Percentiles rank a stretch among this genome's conserved stretches.
Conservation (phyloP, 257 asterid genomes). For the Datura wrightii region DNA sequence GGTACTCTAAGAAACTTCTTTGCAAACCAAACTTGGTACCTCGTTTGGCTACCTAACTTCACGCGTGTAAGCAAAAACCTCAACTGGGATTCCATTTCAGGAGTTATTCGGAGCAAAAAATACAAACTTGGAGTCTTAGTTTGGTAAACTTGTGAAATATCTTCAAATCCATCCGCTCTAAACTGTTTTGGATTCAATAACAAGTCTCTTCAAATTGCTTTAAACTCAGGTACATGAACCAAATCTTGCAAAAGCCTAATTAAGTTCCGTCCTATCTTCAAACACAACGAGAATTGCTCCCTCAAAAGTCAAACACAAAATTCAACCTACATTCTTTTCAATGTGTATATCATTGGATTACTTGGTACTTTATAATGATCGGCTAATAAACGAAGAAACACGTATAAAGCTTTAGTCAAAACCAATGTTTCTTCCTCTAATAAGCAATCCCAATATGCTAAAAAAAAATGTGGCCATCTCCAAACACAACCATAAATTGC, state of each 20-base stretch:
- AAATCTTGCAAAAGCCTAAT: slow-evolving; percentile 78
- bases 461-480: no score
- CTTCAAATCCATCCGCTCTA: slow-evolving; percentile 50
- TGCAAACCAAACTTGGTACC: slow-evolving; percentile 71
- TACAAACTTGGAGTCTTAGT: slow-evolving; percentile 63
- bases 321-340: no score
- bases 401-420: slow-evolving; percentile 39
- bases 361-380: slow-evolving; percentile 62
- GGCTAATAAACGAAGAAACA: slow-evolving; percentile 54
- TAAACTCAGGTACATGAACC: slow-evolving; percentile 68
- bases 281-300: no score
- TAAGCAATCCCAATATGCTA: slow-evolving; percentile 58
- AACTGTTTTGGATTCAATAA: slow-evolving; percentile 54
- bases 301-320: no score
- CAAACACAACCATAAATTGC: slow-evolving; percentile 68
- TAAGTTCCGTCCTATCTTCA: slow-evolving; percentile 81
- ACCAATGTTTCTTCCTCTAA: slow-evolving; percentile 62
- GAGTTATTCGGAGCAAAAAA: slow-evolving; percentile 67
- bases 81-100: slow-evolving; percentile 80
- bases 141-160: slow-evolving; percentile 54
- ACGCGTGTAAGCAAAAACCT: slow-evolving; percentile 71
- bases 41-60: slow-evolving; percentile 64
- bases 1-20: slow-evolving; percentile 59
- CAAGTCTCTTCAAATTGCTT: slow-evolving; percentile 72
- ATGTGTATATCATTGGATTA: slow-evolving; percentile 45